Base-by-base conservation (phyloP, 345 rosid species). In the Syzygium aqueum region DNA sequence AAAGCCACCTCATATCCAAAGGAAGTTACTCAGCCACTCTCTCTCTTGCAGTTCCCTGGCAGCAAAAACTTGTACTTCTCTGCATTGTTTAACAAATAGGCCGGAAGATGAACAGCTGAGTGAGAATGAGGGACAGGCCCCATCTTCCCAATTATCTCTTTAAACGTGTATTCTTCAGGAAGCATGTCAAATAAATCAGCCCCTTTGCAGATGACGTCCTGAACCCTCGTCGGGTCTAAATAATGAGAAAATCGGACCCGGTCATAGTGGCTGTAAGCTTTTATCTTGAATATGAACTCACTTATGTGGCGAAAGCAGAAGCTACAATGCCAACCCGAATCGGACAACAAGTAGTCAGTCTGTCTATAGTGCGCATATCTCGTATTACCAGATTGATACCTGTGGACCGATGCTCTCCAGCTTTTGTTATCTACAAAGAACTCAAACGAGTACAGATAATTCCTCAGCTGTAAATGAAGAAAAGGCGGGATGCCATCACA, bases 321-420 rank as follows among this genome's bases (percentile, higher is more conserved):
- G 90, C 92, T 91, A 80, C 92, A 91, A 85, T 91, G 92, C 92
- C 92, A 91, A 46, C 92, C 92, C 1, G 92, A 89, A 83, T 91
- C 92, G 0, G 92, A 85, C 87, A 91, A 63, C 51, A 91, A 40
- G 85, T 65, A 23, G 40, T 90, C 89, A 21, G 83, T 67, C 86
- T 85, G 92, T 25, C 92, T 85, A 46, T 86, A 90, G 56, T 90
- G 92, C 8, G 90, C 90, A 83, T 90, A 90, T 52, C 88, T 86
- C 14, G 92, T 90, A 61, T 49, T 87, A 5, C 90, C 91, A 25
- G 67, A 77, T 87, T 85, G 88, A 67, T 90, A 89, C 85, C 88
- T 85, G 82, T 90, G 92, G 6, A 90, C 87, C 3, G 92, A 88
- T 37, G 92, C 90, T 61, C 92, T 90, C 92, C 92, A 90, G 89